A percentile compares a stretch with the other conserved stretches of the same genome.
phyloP scores from a whole-genome alignment of 2,329 filamentous ascomycete species.

The Colletotrichum nymphaeae region DNA sequence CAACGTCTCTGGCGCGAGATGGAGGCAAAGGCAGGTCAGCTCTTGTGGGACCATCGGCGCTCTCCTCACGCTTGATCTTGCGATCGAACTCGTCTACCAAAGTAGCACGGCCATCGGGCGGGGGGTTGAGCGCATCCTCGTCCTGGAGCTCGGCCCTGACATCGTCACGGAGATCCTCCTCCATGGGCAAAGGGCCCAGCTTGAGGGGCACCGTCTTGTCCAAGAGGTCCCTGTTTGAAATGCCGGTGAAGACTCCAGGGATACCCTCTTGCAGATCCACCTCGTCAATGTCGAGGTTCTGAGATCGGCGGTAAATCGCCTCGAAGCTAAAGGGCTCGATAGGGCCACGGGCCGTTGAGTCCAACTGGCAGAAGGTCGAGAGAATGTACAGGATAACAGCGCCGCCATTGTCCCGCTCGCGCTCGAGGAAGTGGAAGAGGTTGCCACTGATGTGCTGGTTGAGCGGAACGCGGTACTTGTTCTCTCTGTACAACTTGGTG shows the following conservation, averaged over 20 bases:
- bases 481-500: constrained; percentile 84
- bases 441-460: constrained; percentile 86
- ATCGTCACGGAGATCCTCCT: constrained; percentile 84
- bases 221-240: constrained; percentile 70
- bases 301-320: constrained; percentile 66
- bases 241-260: constrained; percentile 70
- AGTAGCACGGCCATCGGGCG: constrained; percentile 75
- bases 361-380: constrained; percentile 67
- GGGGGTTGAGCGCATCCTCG: constrained; percentile 82
- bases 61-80: constrained; percentile 89
- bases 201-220: constrained; percentile 71
- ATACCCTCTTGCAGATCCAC: constrained; percentile 74
- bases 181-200: constrained; percentile 86
- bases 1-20: constrained; percentile 88
- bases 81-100: constrained; percentile 90
- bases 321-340: constrained; percentile 74
- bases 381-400: constrained; percentile 82
- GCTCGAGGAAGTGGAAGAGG: constrained; percentile 88
- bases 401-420: constrained; percentile 85
- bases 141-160: constrained; percentile 89
- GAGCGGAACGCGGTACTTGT: constrained; percentile 91
- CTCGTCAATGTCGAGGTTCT: constrained; percentile 72
- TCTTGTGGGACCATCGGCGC: constrained; percentile 82
- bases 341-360: constrained; percentile 69
- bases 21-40: constrained; percentile 87